Evolutionary conservation across 768 basidiomycete genomes (phyloP).

Genomic region (Pleurotus pulmonarius): DNA sequence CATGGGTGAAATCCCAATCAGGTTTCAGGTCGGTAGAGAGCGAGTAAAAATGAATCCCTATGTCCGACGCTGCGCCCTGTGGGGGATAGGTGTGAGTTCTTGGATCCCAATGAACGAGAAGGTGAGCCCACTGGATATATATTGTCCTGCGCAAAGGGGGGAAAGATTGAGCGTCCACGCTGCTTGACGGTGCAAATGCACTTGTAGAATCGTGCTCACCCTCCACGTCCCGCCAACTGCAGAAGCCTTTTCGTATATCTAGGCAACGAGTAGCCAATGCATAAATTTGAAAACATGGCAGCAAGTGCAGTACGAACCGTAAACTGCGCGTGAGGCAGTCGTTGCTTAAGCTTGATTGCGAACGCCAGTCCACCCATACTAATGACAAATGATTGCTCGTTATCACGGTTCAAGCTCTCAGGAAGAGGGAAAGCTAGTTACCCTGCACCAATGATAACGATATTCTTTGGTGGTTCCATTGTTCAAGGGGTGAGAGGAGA

Average conservation of each 20-base stretch:
- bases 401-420: not conserved
- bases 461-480: not conserved
- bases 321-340: not conserved
- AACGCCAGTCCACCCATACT: slow-evolving; percentile 41
- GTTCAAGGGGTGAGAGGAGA: not conserved
- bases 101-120: not conserved
- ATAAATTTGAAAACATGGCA: not conserved
- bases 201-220: slow-evolving; percentile 24
- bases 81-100: not conserved
- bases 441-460: slow-evolving; percentile 4
- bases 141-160: slow-evolving; percentile 18
- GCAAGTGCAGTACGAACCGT: slow-evolving; percentile 3
- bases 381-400: not conserved
- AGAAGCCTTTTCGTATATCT: slow-evolving; percentile 44
- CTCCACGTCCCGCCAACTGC: slow-evolving; percentile 52
- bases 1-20: slow-evolving; percentile 40
- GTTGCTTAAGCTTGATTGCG: slow-evolving; percentile 37
- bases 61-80: slow-evolving; percentile 43
- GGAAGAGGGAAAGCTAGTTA: not conserved
- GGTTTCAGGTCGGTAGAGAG: slow-evolving; percentile 45
- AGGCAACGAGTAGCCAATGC: not conserved
- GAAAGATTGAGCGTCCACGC: not conserved
- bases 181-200: slow-evolving; percentile 6
- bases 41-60: slow-evolving; percentile 38
- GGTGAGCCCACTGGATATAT: slow-evolving; percentile 15